phyloP scores from a whole-genome alignment of 176 grass and related monocot genomes.

The Cocos nucifera region DNA sequence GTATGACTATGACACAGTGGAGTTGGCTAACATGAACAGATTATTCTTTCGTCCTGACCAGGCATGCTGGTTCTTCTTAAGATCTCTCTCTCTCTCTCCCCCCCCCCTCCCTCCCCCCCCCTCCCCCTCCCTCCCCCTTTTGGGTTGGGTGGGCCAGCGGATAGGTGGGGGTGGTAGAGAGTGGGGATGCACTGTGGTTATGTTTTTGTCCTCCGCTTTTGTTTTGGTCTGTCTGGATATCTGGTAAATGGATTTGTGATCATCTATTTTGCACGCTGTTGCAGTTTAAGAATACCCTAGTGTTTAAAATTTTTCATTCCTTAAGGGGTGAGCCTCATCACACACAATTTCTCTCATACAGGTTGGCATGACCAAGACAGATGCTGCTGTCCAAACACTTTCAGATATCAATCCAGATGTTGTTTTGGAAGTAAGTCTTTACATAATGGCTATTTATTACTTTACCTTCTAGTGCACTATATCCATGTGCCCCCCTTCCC shows the following conservation, averaged over 20 bases:
- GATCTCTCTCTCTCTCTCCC: too few species aligned
- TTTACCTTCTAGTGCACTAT: neutral
- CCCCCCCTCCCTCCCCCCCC: too few species aligned
- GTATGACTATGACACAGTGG: constrained; percentile 95
- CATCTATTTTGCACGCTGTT: too few species aligned
- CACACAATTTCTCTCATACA: constrained; percentile 11
- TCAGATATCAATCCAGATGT: constrained; percentile 95
- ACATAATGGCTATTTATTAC: constrained; percentile 2
- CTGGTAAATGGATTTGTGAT: too few species aligned
- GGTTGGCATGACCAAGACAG: constrained; percentile 98
- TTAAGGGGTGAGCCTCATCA: neutral
- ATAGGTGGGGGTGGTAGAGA: too few species aligned
- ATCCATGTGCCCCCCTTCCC: neutral
- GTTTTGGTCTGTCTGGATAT: too few species aligned
- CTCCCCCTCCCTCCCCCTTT: too few species aligned
- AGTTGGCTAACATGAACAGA: constrained; percentile 97
- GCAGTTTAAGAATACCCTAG: too few species aligned
- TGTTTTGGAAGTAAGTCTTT: constrained; percentile 55
- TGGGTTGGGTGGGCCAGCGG: neutral
- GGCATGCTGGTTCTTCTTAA: constrained; percentile 26
- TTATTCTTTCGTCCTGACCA: constrained; percentile 97
- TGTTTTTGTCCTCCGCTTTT: too few species aligned
- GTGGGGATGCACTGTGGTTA: too few species aligned
- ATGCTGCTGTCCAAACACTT: constrained; percentile 91
- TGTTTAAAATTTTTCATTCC: too few species aligned